Evolutionary conservation across 352 stramenopile species (phyloP).

Genomic region (Phytophthora pisi): DNA sequence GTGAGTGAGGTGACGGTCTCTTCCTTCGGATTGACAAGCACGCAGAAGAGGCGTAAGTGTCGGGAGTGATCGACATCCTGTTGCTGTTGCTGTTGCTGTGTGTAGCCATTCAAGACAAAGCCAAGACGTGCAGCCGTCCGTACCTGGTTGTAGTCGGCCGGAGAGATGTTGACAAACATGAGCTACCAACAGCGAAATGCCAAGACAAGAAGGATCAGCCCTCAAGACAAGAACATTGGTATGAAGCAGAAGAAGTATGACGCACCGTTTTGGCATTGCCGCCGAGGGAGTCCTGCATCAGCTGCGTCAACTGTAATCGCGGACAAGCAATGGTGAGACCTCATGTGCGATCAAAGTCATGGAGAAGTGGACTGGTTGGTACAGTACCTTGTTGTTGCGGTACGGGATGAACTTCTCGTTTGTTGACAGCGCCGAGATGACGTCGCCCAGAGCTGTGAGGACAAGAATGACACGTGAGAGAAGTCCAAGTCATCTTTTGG

Average conservation of each 20-base stretch:
- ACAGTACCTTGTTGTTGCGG: slow-evolving; percentile 89
- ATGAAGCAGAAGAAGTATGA: neutral
- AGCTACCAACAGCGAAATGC: slow-evolving; percentile 45
- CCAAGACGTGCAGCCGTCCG: slow-evolving; percentile 14
- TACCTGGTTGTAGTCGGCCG: slow-evolving; percentile 89
- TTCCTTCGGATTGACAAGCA: slow-evolving; percentile 42
- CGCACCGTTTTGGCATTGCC: slow-evolving; percentile 93
- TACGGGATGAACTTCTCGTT: slow-evolving; percentile 95
- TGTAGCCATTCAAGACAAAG: slow-evolving; percentile 23
- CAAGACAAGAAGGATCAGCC: neutral
- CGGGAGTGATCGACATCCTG: slow-evolving; percentile 1
- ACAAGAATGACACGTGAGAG: neutral
- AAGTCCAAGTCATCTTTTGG: neutral
- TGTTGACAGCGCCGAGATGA: slow-evolving; percentile 91
- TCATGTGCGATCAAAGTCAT: neutral
- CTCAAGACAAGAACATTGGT: neutral
- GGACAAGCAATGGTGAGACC: neutral
- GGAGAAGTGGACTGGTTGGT: neutral
- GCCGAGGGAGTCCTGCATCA: slow-evolving; percentile 94
- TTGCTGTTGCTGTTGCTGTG: neutral
- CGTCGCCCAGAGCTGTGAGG: slow-evolving; percentile 81
- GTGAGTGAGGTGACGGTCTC: slow-evolving; percentile 85
- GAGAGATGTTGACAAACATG: slow-evolving; percentile 92
- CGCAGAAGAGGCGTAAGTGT: slow-evolving; percentile 3
- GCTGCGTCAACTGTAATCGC: slow-evolving; percentile 76